Conservation (phyloP, 164 flowering plant genomes). For the Brasenia schreberi region DNA sequence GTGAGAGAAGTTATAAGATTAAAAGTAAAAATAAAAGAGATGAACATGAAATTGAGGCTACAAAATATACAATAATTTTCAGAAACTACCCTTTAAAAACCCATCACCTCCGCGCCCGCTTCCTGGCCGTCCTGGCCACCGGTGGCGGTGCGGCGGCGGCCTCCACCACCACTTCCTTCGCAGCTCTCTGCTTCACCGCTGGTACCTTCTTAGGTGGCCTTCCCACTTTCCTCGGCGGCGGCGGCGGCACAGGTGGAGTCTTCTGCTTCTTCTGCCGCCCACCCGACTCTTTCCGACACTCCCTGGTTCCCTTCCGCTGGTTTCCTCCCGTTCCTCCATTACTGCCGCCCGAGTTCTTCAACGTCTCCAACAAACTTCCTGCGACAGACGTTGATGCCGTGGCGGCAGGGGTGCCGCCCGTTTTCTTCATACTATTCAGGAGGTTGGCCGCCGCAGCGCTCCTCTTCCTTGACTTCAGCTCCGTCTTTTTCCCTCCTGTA, state of each 20-base stretch:
- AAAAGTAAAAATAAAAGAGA: too few relatives aligned
- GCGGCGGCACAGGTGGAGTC: slow-evolving; percentile 17
- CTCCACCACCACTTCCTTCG: slow-evolving; percentile 3
- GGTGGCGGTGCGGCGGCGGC: background rate
- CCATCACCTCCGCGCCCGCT: slow-evolving; percentile 36
- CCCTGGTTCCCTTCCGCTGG: slow-evolving; percentile 11
- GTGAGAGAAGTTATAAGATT: too few relatives aligned
- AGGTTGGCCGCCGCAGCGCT: slow-evolving; percentile 68
- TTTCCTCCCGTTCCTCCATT: slow-evolving; percentile 1
- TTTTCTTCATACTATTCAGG: slow-evolving; percentile 61
- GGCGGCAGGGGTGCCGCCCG: slow-evolving; percentile 19
- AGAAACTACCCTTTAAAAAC: background rate
- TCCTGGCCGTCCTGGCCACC: slow-evolving; percentile 18
- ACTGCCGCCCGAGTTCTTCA: slow-evolving; percentile 3
- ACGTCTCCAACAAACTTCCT: slow-evolving; percentile 5
- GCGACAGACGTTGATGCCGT: slow-evolving; percentile 10
- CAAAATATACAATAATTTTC: slow-evolving; percentile 4
- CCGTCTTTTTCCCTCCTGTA: background rate
- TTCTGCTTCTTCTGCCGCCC: slow-evolving; percentile 8
- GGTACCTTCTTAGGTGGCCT: slow-evolving; percentile 52
- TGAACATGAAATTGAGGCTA: too few relatives aligned
- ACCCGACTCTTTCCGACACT: slow-evolving; percentile 10
- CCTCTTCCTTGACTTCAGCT: slow-evolving; percentile 29
- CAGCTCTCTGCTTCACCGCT: slow-evolving; percentile 13
- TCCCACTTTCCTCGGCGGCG: slow-evolving; percentile 39